Evolutionary conservation across 2,329 filamentous ascomycete genomes (phyloP).

Genomic region (Torrubiellomyces zombiae): DNA sequence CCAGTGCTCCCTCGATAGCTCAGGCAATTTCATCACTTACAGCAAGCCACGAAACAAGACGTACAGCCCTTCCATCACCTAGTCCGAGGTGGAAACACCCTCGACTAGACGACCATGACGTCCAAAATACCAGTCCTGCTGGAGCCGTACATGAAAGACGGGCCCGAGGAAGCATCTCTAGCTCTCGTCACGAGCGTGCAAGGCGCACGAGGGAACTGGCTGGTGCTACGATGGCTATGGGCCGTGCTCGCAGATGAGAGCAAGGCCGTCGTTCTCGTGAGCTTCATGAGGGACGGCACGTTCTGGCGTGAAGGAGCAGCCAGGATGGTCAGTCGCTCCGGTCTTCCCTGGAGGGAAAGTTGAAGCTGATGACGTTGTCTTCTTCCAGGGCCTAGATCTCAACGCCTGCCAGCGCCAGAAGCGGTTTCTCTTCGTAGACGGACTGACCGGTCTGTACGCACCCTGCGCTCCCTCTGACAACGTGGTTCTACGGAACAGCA

Average conservation of each 20-base stretch:
- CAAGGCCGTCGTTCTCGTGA: conserved; percentile 53
- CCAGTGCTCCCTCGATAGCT: too few species aligned
- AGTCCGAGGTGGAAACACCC: too few species aligned
- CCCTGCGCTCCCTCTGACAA: conserved; percentile 12
- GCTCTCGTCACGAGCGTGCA: conserved; percentile 52
- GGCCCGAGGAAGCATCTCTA: conserved; percentile 41
- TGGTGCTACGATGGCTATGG: conserved; percentile 39
- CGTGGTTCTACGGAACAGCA: conserved; percentile 13
- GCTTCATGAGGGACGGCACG: conserved; percentile 60
- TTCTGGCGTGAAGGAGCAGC: conserved; percentile 64
- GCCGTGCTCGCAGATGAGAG: conserved; percentile 21
- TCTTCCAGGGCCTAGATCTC: conserved; percentile 49
- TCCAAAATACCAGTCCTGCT: conserved; percentile 42
- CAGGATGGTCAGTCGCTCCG: conserved; percentile 35
- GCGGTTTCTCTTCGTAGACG: conserved; percentile 60
- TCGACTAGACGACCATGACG: too few species aligned
- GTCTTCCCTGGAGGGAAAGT: too few species aligned
- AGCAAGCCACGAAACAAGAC: too few species aligned
- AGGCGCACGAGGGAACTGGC: conserved; percentile 49
- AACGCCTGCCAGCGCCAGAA: conserved; percentile 38
- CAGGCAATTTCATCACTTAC: too few species aligned
- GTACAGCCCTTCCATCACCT: too few species aligned
- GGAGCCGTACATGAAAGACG: conserved; percentile 43
- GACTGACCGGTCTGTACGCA: conserved; percentile 42
- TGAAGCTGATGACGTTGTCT: too few species aligned